A percentile compares a stretch with the other conserved stretches of the same genome.
Evolutionary conservation across 1,284 basidiomycete genomes (phyloP).

Genomic region (Takashimella tepidaria): DNA sequence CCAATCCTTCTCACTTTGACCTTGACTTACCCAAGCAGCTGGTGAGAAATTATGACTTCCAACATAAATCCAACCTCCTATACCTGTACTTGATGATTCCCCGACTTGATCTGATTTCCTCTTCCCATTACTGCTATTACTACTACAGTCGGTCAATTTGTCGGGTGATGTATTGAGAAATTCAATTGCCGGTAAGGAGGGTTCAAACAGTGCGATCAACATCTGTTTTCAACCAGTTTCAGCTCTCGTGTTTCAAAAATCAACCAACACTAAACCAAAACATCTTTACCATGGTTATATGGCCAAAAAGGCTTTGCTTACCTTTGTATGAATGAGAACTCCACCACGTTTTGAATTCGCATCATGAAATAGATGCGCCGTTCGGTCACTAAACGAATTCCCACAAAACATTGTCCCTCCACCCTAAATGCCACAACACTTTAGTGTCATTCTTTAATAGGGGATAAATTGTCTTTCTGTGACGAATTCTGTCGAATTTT

Average conservation of each 20-base stretch:
- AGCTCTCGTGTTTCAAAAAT: no score
- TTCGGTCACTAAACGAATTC: slow-evolving; percentile 24
- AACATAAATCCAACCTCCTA: slow-evolving; percentile 45
- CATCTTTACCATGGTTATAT: no score
- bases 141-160: neutral
- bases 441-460: no score
- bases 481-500: no score
- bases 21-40: slow-evolving; percentile 44
- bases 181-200: slow-evolving; percentile 18
- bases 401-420: slow-evolving; percentile 47
- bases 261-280: no score
- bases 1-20: no score
- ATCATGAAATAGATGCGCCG: slow-evolving; percentile 36
- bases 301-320: slow-evolving; percentile 12
- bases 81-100: slow-evolving; percentile 9
- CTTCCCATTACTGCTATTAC: slow-evolving; percentile 14
- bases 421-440: no score
- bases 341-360: slow-evolving; percentile 45
- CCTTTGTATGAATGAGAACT: slow-evolving; percentile 48
- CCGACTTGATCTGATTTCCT: slow-evolving; percentile 29
- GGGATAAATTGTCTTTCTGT: no score
- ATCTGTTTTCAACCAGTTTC: slow-evolving; percentile 26
- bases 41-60: slow-evolving; percentile 45
- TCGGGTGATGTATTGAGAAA: neutral
- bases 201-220: slow-evolving; percentile 39